These are phyloP conservation scores for Kluyveromyces sp. DNA, from an alignment of 1,139 yeast genomes.

Conservation along the genomic window DNA sequence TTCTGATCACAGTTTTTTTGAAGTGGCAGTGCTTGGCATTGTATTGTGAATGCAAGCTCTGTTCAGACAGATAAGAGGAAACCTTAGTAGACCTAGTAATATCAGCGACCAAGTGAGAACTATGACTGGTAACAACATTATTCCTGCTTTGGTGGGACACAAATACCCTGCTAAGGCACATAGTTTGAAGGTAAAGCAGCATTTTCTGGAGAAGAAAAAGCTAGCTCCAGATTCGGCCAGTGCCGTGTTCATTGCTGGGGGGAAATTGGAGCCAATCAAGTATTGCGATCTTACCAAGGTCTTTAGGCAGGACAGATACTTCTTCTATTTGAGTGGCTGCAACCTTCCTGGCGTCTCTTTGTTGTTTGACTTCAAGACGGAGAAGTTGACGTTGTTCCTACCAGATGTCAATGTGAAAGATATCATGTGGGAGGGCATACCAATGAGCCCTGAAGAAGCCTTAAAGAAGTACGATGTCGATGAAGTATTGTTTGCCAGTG, in stretches of 20 bases:
- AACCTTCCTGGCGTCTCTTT: slow-evolving; percentile 73
- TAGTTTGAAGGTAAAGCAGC: slow-evolving; percentile 45
- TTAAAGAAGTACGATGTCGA: slow-evolving; percentile 65
- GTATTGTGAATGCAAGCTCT: slow-evolving; percentile 2
- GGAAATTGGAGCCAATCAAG: slow-evolving; percentile 52
- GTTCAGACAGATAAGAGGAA: background rate
- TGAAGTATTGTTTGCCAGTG: slow-evolving; percentile 56
- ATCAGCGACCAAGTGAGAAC: background rate
- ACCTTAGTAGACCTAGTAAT: too few relatives aligned
- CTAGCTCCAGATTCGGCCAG: slow-evolving; percentile 23
- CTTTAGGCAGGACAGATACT: slow-evolving; percentile 84
- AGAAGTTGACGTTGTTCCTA: slow-evolving; percentile 61
- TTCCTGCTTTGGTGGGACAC: slow-evolving; percentile 11
- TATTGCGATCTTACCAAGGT: slow-evolving; percentile 77
- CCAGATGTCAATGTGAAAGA: slow-evolving; percentile 84
- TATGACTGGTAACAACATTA: slow-evolving; percentile 2
- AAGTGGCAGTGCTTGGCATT: too few relatives aligned
- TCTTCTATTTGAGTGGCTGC: slow-evolving; percentile 81
- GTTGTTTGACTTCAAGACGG: slow-evolving; percentile 47
- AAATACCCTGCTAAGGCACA: slow-evolving; percentile 71
- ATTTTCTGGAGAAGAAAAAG: slow-evolving; percentile 32
- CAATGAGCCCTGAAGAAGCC: slow-evolving; percentile 65
- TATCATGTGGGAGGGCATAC: slow-evolving; percentile 95
- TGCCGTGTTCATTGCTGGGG: slow-evolving; percentile 54
- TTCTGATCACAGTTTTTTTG: too few relatives aligned